Percentiles rank a stretch among this genome's conserved stretches.
These are phyloP conservation scores for Strigomonas culicis DNA, from an alignment of 208 protist species.

Conservation along the genomic window DNA sequence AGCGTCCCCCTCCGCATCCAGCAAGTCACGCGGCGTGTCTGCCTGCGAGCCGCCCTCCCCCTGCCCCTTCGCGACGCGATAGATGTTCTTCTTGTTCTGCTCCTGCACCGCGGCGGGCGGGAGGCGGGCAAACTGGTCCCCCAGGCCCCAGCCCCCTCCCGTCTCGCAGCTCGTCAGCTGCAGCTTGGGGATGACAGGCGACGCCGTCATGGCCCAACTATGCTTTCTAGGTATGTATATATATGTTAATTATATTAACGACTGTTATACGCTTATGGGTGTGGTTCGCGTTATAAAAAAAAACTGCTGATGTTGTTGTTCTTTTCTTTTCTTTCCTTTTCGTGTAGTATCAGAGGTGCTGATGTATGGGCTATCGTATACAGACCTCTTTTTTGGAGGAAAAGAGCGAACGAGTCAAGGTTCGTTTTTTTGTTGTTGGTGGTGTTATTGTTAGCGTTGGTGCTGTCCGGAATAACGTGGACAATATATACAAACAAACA, in stretches of 20 bases:
- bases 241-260: not conserved
- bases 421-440: constrained; percentile 3
- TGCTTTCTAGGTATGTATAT: not conserved
- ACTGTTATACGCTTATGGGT: not conserved
- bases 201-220: not conserved
- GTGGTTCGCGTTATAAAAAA: not conserved
- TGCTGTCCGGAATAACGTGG: not conserved
- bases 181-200: constrained; percentile 15
- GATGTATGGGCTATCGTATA: not conserved
- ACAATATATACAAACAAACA: not conserved
- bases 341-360: no score
- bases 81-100: constrained; percentile 9
- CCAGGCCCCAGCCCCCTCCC: constrained; percentile 69
- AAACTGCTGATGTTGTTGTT: no score
- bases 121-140: constrained; percentile 51
- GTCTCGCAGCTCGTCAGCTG: constrained; percentile 41
- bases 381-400: not conserved
- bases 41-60: not conserved
- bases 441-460: not conserved
- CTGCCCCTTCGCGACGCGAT: constrained; percentile 7
- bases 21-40: constrained; percentile 9
- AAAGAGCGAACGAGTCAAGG: not conserved
- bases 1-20: constrained; percentile 8
- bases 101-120: constrained; percentile 53
- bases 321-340: no score